phyloP scores from a whole-genome alignment of 805 yeast genomes.

The Candida yuanshanica region DNA sequence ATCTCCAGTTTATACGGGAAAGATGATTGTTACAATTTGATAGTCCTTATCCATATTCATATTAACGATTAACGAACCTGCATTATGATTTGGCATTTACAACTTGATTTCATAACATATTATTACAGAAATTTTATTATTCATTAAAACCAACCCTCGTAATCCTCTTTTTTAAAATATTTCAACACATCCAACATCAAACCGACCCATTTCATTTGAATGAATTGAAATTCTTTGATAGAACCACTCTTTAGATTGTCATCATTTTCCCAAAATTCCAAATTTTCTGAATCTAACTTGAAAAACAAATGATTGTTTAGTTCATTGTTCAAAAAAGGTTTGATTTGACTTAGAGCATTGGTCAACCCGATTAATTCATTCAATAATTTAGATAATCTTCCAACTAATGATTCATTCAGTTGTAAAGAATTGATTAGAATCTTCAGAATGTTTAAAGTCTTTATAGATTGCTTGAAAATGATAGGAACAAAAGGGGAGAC shows the following conservation, averaged over 20 bases:
- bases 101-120: background rate
- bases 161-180: constrained; percentile 16
- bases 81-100: no score
- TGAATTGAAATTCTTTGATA: background rate
- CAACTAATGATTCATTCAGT: constrained; percentile 18
- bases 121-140: background rate
- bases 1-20: no score
- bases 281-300: constrained; percentile 13
- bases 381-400: constrained; percentile 19
- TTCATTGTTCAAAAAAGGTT: constrained; percentile 24
- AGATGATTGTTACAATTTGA: no score
- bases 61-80: no score
- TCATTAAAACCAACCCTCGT: constrained; percentile 23
- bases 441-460: constrained; percentile 22
- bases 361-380: constrained; percentile 23
- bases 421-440: constrained; percentile 25
- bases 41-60: no score
- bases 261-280: constrained; percentile 19
- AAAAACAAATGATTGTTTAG: constrained; percentile 22
- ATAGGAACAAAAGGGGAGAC: constrained; percentile 25
- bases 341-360: constrained; percentile 22
- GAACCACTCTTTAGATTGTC: constrained; percentile 2
- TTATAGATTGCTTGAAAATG: constrained; percentile 24
- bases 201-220: constrained; percentile 17
- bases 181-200: constrained; percentile 19